Conservation (phyloP, 2,329 filamentous ascomycete genomes). For the Cercospora sp. region DNA sequence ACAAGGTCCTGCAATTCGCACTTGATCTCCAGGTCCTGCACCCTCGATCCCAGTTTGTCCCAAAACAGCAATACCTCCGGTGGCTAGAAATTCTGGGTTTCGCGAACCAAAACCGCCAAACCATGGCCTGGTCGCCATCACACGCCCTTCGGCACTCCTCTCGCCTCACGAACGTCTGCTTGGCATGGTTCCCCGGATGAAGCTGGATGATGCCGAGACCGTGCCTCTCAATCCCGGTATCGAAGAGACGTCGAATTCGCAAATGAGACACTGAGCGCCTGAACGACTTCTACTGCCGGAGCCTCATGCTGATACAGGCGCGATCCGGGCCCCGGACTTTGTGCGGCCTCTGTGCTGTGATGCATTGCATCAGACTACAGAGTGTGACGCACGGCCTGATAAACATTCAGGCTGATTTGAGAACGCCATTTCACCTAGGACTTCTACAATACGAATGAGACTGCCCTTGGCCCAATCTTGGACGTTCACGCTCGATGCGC, state of each 20-base stretch:
- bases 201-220: conserved; percentile 1
- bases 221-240: neutral
- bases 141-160: conserved; percentile 22
- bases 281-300: neutral
- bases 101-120: conserved; percentile 16
- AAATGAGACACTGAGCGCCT: neutral
- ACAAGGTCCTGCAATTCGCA: conserved; percentile 17
- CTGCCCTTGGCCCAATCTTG: neutral
- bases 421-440: neutral
- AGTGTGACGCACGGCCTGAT: neutral
- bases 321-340: neutral
- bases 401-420: neutral
- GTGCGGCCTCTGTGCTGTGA: neutral
- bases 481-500: neutral
- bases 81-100: conserved; percentile 13
- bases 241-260: neutral
- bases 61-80: conserved; percentile 24
- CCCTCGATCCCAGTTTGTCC: conserved; percentile 13
- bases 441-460: neutral
- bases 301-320: neutral
- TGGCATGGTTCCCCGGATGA: conserved; percentile 6
- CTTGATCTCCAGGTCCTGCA: conserved; percentile 14
- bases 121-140: conserved; percentile 6
- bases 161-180: conserved; percentile 12
- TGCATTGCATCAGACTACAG: neutral